Evolutionary conservation across 2,329 filamentous ascomycete species (phyloP), one percentile per base, ranked within the genome.

Genomic region (Penicillium crustosum): DNA sequence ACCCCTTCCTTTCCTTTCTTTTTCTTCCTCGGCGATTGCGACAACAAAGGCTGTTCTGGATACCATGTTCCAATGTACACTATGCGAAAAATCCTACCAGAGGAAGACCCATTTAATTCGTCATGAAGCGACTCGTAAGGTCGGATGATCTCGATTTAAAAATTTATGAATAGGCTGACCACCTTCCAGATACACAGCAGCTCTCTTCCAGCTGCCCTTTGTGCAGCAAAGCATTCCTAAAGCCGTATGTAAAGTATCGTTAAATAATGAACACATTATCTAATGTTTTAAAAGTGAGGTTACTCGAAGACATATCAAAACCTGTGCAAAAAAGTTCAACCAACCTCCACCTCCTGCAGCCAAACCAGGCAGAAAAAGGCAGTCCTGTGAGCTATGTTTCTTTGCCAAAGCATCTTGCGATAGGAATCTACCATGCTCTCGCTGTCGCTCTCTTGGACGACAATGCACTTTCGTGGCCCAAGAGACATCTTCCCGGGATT

Each of bases 341-440:
- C 67, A 64, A 38, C 69, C 67, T 17, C 29, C 58, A n/a, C 68
- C 68, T 12, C 63, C 64, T 35, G 60, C 70, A 33, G 66, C 62
- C 23, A 68, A 65, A 56, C 67, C 69, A 6, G 70, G 70, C 27
- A 66, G 70, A 54, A 71, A 72, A 51, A 64, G 68, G 25, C 61
- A 66, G 27, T 70, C 70, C 21, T 72, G 70, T 56, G 68, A 71
- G 48, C 47, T 61, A 31, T 72, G 69, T 35, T 68, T 67, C 39
- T 59, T 47, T 15, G 62, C 63, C 10, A 71, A 70, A 53, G 61
- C 59, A 35, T 64, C 70, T 12, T 71, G 70, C 27, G 67, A 72
- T 41, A 67, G 49, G 29, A 53, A 52, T 1, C 53, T 44, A 4
- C 68, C 69, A 23, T 72, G 69, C 43, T 65, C 61, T 52, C 68